These are phyloP conservation scores for Arachis hypogaea DNA, from an alignment of 306 rosid genomes.

Conservation along the genomic window DNA sequence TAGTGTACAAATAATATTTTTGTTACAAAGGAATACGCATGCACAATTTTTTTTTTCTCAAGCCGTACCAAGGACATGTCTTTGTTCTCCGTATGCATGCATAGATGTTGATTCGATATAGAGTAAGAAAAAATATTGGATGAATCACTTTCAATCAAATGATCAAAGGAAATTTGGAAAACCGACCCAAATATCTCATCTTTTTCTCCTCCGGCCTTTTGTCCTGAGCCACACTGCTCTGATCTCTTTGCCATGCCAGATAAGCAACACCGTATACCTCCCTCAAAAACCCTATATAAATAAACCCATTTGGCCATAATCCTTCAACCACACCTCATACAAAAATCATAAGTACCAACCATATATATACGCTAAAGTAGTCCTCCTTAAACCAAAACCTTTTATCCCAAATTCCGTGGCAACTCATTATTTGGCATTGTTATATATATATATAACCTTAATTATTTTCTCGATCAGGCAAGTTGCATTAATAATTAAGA, in stretches of 20 bases:
- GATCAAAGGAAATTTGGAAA: slow-evolving; percentile 45
- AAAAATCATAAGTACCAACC: slow-evolving; percentile 30
- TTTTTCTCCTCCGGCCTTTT: slow-evolving; percentile 10
- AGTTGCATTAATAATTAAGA: too few relatives aligned
- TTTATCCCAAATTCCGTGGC: not conserved
- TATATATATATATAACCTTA: slow-evolving; percentile 12
- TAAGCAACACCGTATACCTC: not conserved
- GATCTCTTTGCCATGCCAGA: slow-evolving; percentile 28
- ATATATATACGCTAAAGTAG: not conserved
- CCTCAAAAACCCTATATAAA: slow-evolving; percentile 59
- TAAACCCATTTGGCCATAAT: slow-evolving; percentile 28
- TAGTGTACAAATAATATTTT: too few relatives aligned
- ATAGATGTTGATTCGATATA: slow-evolving; percentile 48
- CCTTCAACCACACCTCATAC: slow-evolving; percentile 41
- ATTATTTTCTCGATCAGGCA: not conserved
- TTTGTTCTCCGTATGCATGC: slow-evolving; percentile 46
- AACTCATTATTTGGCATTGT: slow-evolving; percentile 32
- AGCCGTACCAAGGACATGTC: slow-evolving; percentile 66
- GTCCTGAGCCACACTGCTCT: slow-evolving; percentile 39
- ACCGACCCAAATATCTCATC: slow-evolving; percentile 49
- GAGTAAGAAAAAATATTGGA: slow-evolving; percentile 17
- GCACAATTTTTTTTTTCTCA: not conserved
- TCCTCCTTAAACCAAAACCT: not conserved
- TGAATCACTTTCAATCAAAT: slow-evolving; percentile 48
- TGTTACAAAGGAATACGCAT: too few relatives aligned